phyloP scores from a whole-genome alignment of 2,329 filamentous ascomycete genomes.

The Fusarium sp. region DNA sequence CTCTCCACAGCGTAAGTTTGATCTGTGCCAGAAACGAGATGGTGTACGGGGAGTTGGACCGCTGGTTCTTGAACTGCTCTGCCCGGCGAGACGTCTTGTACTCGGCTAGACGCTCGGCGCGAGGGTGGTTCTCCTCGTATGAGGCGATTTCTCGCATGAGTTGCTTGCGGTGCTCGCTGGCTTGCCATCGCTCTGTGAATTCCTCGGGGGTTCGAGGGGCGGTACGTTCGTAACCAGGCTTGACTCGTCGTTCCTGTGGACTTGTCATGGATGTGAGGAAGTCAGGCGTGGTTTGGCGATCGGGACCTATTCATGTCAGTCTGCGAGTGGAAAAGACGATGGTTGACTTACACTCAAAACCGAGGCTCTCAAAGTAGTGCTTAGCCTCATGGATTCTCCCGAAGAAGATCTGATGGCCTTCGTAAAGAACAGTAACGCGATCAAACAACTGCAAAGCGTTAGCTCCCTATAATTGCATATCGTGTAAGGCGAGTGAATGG shows the following conservation, averaged over 20 bases:
- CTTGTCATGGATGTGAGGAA: slow-evolving; percentile 60
- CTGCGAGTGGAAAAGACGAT: fast-evolving
- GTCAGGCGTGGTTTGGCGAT: slow-evolving; percentile 47
- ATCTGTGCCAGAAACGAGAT: slow-evolving; percentile 62
- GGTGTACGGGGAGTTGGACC: slow-evolving; percentile 62
- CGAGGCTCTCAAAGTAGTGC: slow-evolving; percentile 67
- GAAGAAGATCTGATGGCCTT: slow-evolving; percentile 77
- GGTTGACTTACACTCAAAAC: slow-evolving; percentile 42
- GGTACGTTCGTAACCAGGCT: slow-evolving; percentile 50
- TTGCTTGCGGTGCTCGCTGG: slow-evolving; percentile 43
- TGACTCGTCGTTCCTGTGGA: slow-evolving; percentile 53
- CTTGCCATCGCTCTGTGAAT: slow-evolving; percentile 54
- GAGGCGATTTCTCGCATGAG: slow-evolving; percentile 50
- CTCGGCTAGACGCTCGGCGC: slow-evolving; percentile 30
- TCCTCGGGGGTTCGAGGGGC: slow-evolving; percentile 56
- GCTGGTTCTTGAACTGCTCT: slow-evolving; percentile 53
- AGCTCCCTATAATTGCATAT: background rate
- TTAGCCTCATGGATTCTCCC: slow-evolving; percentile 69
- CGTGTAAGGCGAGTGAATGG: background rate
- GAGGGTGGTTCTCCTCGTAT: slow-evolving; percentile 47
- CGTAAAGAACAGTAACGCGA: slow-evolving; percentile 75
- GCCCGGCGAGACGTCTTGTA: slow-evolving; percentile 42
- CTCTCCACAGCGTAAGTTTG: slow-evolving; percentile 58
- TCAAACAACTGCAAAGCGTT: slow-evolving; percentile 71
- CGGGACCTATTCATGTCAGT: slow-evolving; percentile 39